Conservation (phyloP, 2,329 filamentous ascomycete genomes). For the Sordariomycetes sp. region DNA sequence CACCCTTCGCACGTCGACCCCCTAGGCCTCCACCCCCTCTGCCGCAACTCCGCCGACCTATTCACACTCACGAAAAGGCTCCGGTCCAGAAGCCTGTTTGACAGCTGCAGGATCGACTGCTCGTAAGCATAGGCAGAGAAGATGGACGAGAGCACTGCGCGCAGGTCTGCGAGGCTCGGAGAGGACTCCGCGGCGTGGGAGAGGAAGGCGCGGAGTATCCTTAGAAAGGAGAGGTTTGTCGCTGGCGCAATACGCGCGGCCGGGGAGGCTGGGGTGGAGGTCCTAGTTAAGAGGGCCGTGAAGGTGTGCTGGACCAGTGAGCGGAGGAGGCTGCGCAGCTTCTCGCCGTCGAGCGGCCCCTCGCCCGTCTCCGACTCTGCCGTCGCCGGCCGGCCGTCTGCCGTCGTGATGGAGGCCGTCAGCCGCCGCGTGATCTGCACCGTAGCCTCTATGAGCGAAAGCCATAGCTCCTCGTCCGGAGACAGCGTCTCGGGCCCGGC, state of each 20-base stretch:
- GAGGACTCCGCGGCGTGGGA: constrained; percentile 68
- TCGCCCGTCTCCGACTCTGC: constrained; percentile 6
- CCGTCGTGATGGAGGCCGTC: constrained; percentile 36
- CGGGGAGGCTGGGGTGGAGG: constrained; percentile 23
- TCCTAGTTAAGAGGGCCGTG: constrained; percentile 69
- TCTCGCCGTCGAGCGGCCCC: constrained; percentile 35
- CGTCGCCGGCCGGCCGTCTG: constrained; percentile 4
- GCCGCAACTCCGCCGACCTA: constrained; percentile 59
- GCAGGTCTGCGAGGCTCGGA: constrained; percentile 75
- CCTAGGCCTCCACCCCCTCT: constrained; percentile 78
- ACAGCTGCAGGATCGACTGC: constrained; percentile 72
- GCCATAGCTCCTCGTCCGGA: constrained; percentile 43
- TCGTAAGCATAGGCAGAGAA: constrained; percentile 96
- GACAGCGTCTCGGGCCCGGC: constrained; percentile 26
- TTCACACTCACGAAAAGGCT: constrained; percentile 78
- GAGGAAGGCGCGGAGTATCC: constrained; percentile 79
- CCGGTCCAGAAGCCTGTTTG: constrained; percentile 75
- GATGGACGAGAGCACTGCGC: constrained; percentile 73
- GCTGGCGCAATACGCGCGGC: constrained; percentile 7
- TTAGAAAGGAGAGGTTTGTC: constrained; percentile 68
- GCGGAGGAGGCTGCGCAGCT: constrained; percentile 55
- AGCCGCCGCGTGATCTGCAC: constrained; percentile 52
- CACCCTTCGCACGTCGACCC: constrained; percentile 85
- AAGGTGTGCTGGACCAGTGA: constrained; percentile 82
- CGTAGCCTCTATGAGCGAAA: constrained; percentile 44